Percentiles rank a stretch among this genome's conserved stretches.
phyloP scores from a whole-genome alignment of 805 yeast genomes.

The Zygotorulaspora chibaensis region DNA sequence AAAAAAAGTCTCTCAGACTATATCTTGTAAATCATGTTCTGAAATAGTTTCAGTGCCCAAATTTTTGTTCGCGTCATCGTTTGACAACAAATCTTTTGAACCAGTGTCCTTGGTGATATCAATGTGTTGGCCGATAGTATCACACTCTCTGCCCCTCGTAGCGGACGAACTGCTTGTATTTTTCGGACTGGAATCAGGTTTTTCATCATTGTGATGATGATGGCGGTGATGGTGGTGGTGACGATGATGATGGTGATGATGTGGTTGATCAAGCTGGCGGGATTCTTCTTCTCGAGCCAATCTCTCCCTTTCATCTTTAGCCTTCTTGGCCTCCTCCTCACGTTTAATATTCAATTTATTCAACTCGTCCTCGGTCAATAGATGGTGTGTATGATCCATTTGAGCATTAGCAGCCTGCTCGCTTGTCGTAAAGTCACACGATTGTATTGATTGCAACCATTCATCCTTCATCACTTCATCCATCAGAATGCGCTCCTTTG shows the following conservation, averaged over 20 bases:
- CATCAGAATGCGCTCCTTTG: constrained; percentile 54
- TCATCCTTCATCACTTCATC: constrained; percentile 50
- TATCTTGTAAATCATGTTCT: too few species aligned
- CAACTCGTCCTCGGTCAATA: constrained; percentile 63
- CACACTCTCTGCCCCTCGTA: neutral
- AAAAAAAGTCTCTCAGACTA: too few species aligned
- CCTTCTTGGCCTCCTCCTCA: constrained; percentile 28
- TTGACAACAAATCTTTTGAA: too few species aligned
- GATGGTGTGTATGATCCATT: constrained; percentile 56
- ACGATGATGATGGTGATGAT: constrained; percentile 6
- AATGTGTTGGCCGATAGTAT: too few species aligned
- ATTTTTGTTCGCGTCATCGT: too few species aligned
- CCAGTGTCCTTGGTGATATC: too few species aligned
- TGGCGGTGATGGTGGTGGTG: constrained; percentile 6
- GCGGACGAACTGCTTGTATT: neutral
- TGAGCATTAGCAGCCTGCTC: constrained; percentile 27
- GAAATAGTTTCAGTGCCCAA: too few species aligned
- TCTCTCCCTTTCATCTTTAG: constrained; percentile 10
- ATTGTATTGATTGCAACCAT: constrained; percentile 55
- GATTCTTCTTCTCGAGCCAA: neutral
- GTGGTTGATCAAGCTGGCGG: neutral
- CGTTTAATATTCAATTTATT: constrained; percentile 38
- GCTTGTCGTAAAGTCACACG: constrained; percentile 41
- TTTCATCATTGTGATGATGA: constrained; percentile 6
- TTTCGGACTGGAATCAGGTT: neutral